Evolutionary conservation across 164 flowering plant species (phyloP), one percentile per base, ranked within the genome.

Genomic region (Vitis rupestris): DNA sequence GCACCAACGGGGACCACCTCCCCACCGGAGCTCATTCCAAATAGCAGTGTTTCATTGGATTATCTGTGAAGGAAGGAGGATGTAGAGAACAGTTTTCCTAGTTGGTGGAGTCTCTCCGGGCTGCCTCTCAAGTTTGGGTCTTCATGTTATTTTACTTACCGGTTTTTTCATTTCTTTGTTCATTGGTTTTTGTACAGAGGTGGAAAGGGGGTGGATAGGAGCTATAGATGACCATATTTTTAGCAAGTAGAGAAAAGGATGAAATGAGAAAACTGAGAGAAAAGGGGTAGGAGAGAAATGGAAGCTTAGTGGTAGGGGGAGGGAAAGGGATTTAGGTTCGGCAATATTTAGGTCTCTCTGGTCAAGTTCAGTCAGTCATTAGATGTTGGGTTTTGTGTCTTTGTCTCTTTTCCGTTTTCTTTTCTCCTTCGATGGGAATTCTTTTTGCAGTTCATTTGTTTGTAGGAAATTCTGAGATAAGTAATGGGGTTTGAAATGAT

Each of bases 381-480:
- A 65, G 76, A 67, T 75, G 55, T 64, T 70, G 78, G 65, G 58
- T 66, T 70, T 67, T 79, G 72, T 70, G 66, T 70, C 67, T 53
- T 64, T 57, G 70, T 50, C 54, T 59, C 61, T 56, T 53, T 74
- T 60, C 8, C 29, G 63, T 23, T 53, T 74, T 74, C 62, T 51
- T 70, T 65, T 50, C 62, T 37, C 13, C 69, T 79, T 60, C 14
- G 8, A 29, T 63, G 84, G 85, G 79, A 70, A 79, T 82, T 84
- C 85, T 86, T 89, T 89, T 87, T 82, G 93, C 88, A 87, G 88
- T 84, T 85, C 60, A 81, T 72, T 69, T 85, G 81, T 78, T 80
- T 52, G 71, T 73, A 74, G 85, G 82, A 75, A 78, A 72, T 77
- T 76, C 63, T 76, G 71, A 74, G 59, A 78, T 72, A 72, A 69